A percentile compares a stretch with the other conserved stretches of the same genome.
Evolutionary conservation across 139 green algal genomes (phyloP).

Genomic region (Chlamydomonas sphaeroides): DNA sequence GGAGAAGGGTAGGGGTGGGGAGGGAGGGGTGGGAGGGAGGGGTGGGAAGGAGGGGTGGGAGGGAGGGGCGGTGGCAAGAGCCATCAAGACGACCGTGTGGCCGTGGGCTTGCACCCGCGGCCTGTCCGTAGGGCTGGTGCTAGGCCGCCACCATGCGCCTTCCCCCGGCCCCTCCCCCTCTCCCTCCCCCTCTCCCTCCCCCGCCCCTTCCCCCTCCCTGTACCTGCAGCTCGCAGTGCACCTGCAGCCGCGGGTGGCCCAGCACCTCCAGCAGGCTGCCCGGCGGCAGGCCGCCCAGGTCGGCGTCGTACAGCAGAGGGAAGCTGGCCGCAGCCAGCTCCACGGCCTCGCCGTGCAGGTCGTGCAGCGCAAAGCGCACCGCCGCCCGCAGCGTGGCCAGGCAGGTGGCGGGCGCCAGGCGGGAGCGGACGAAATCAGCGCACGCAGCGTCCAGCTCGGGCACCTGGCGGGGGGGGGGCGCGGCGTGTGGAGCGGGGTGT

Average conservation of each 20-base stretch:
- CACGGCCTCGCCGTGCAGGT: slow-evolving; percentile 45
- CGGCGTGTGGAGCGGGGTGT: too few species aligned
- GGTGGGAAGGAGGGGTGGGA: background rate
- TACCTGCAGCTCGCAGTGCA: slow-evolving; percentile 56
- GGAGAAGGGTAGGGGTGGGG: too few species aligned
- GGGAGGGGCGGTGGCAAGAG: background rate
- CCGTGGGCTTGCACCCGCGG: too few species aligned
- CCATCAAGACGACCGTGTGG: too few species aligned
- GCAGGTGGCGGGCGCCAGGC: background rate
- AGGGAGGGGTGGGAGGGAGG: too few species aligned
- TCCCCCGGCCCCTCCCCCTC: background rate
- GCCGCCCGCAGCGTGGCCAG: slow-evolving; percentile 19
- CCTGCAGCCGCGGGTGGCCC: slow-evolving; percentile 30
- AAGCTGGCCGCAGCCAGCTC: slow-evolving; percentile 50
- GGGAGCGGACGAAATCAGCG: slow-evolving; percentile 30
- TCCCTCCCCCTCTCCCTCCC: background rate
- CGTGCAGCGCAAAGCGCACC: slow-evolving; percentile 43
- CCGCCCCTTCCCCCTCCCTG: too few species aligned
- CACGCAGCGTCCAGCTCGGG: slow-evolving; percentile 29
- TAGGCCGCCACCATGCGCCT: background rate
- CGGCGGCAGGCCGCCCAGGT: slow-evolving; percentile 42
- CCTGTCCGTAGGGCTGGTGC: too few species aligned
- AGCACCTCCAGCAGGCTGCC: slow-evolving; percentile 47
- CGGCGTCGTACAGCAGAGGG: slow-evolving; percentile 37
- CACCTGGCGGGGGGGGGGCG: too few species aligned